phyloP scores from a whole-genome alignment of 1,139 yeast genomes.

The Yamadazyma atlantica region DNA sequence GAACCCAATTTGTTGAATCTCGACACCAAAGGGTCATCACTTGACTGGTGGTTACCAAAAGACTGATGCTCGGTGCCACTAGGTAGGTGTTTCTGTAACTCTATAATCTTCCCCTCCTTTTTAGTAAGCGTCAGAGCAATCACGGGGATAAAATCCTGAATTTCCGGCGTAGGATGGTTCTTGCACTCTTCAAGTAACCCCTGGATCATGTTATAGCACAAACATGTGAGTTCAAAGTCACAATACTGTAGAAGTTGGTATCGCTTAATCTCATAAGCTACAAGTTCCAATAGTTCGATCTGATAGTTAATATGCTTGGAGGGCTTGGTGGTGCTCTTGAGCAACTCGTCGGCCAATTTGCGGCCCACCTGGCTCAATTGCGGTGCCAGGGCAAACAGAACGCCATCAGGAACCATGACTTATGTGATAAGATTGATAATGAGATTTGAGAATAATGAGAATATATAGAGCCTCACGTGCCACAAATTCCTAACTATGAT shows the following conservation, averaged over 20 bases:
- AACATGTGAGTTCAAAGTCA: slow-evolving; percentile 39
- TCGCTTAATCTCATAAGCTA: slow-evolving; percentile 32
- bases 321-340: slow-evolving; percentile 8
- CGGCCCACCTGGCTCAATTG: background rate
- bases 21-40: slow-evolving; percentile 22
- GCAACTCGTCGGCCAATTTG: slow-evolving; percentile 6
- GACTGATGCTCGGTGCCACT: background rate
- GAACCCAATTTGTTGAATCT: slow-evolving; percentile 21
- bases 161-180: slow-evolving; percentile 13
- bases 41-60: no score
- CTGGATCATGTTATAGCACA: slow-evolving; percentile 22
- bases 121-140: slow-evolving; percentile 24
- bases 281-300: slow-evolving; percentile 34
- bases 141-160: slow-evolving; percentile 19
- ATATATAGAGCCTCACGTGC: no score
- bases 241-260: slow-evolving; percentile 30
- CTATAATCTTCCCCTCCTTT: slow-evolving; percentile 15
- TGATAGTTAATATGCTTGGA: slow-evolving; percentile 26
- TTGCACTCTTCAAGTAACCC: slow-evolving; percentile 18
- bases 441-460: no score
- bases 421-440: background rate
- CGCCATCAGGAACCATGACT: slow-evolving; percentile 7
- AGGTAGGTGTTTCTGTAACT: slow-evolving; percentile 5
- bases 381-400: slow-evolving; percentile 3
- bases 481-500: no score